These are phyloP conservation scores for Fusarium nematophilum DNA, from an alignment of 2,329 filamentous ascomycete species.

Conservation along the genomic window DNA sequence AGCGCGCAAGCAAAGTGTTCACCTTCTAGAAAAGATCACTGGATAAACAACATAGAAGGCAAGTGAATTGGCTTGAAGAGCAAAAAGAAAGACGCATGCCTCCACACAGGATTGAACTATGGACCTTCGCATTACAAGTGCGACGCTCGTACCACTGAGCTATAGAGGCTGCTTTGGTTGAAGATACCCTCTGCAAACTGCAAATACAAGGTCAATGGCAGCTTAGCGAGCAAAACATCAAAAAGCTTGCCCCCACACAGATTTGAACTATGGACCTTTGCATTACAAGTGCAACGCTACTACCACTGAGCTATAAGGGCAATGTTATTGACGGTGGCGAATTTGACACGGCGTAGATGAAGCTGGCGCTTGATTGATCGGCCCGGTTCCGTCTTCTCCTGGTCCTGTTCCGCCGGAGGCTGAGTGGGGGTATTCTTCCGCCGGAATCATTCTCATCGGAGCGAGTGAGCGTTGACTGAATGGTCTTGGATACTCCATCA, in stretches of 20 bases:
- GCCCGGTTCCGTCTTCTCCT: not conserved
- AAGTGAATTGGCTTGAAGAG: not conserved
- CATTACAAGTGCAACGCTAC: slow-evolving; percentile 40
- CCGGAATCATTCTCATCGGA: too few relatives aligned
- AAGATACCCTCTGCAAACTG: not conserved
- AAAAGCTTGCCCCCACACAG: slow-evolving; percentile 35
- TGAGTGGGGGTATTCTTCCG: too few relatives aligned
- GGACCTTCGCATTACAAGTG: slow-evolving; percentile 20
- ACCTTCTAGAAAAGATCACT: too few relatives aligned
- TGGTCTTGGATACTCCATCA: too few relatives aligned
- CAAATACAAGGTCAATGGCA: not conserved
- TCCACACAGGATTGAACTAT: slow-evolving; percentile 18
- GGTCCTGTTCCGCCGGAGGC: too few relatives aligned
- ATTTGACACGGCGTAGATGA: not conserved
- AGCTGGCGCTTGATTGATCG: too few relatives aligned
- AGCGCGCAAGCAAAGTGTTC: too few relatives aligned
- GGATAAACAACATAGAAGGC: too few relatives aligned
- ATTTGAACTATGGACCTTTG: slow-evolving; percentile 41
- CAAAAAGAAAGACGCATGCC: not conserved
- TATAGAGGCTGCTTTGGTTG: slow-evolving; percentile 10
- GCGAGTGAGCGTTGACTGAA: too few relatives aligned
- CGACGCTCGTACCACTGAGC: slow-evolving; percentile 17
- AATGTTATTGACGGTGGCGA: not conserved
- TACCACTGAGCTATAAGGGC: slow-evolving; percentile 40
- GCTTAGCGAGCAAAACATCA: not conserved